These are phyloP conservation scores for Argentina anserina DNA, from an alignment of 306 rosid genomes.

Conservation along the genomic window DNA sequence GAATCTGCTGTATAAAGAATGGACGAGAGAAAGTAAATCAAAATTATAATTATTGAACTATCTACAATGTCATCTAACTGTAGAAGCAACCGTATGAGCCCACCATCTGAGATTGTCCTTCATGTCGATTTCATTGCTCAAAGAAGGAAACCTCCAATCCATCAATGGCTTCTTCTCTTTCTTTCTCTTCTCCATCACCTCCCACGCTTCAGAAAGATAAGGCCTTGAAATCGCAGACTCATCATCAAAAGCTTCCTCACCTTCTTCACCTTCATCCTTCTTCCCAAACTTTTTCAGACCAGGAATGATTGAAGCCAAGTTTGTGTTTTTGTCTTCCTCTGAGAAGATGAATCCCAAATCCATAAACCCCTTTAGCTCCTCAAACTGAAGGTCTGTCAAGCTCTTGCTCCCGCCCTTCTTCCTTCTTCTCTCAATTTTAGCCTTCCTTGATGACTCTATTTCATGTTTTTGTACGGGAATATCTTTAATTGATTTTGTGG, in stretches of 20 bases:
- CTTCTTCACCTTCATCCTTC: slow-evolving; percentile 26
- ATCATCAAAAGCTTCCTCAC: slow-evolving; percentile 20
- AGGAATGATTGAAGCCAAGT: slow-evolving; percentile 75
- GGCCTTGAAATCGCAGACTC: slow-evolving; percentile 52
- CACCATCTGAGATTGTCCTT: slow-evolving; percentile 68
- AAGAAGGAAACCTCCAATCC: slow-evolving; percentile 66
- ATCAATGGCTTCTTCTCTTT: slow-evolving; percentile 43
- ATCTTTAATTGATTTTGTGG: slow-evolving; percentile 22
- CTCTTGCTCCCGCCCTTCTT: slow-evolving; percentile 62
- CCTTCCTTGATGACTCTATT: slow-evolving; percentile 21
- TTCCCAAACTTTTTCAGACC: slow-evolving; percentile 77
- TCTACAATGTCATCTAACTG: slow-evolving; percentile 44
- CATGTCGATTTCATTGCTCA: slow-evolving; percentile 52
- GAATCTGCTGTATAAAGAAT: not conserved
- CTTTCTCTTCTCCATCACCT: slow-evolving; percentile 38
- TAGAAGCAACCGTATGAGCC: slow-evolving; percentile 87
- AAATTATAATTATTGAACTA: not conserved
- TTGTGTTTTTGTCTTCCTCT: slow-evolving; percentile 69
- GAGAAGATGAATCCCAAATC: slow-evolving; percentile 88
- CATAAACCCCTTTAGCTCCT: slow-evolving; percentile 86
- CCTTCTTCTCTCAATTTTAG: not conserved
- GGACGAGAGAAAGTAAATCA: not conserved
- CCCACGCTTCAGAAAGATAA: slow-evolving; percentile 91
- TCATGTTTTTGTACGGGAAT: not conserved
- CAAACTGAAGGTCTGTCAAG: slow-evolving; percentile 72